Evolutionary conservation across 2,329 filamentous ascomycete genomes (phyloP), one percentile per base, ranked within the genome.

Genomic region (Botryotinia convoluta): DNA sequence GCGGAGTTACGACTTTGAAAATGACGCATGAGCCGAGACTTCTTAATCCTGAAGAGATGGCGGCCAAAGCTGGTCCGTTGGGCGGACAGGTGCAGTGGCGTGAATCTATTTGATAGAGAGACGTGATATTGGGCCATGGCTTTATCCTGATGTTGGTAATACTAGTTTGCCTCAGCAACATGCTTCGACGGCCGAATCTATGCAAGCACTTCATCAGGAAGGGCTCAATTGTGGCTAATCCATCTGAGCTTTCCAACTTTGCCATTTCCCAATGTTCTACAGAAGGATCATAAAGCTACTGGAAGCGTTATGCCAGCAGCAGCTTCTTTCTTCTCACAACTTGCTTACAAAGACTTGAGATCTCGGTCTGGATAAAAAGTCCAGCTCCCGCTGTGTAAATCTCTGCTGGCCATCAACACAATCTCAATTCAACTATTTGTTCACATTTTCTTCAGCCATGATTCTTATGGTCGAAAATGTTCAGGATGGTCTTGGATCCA

Each of bases 281-380:
- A 9, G 1, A 39, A 9, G 35, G 22, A n/a, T 6, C 5, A 39
- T 5, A 6, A 60, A 22, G 6, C 10, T 26, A 26, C 12, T 37
- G 18, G 10, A 37, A 12, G 32, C 4, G 1, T 26, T 1, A 14
- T 37, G 1, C 22, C 5, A 14, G 10, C 10, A 16, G 0, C 0
- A 14, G 2, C 32, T 1, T 1, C 3, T 8, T 26, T 8, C 22
- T 26, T 61, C 4, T 61, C 5, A 5, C 5, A n/a, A 7, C 48
- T 14, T 26, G 9, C 22, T 37, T 3, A 20, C 10, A 60, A 7
- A 26, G 10, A 3, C 20, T 26, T 12, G 20, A 60, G 32, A 26
- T 60, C 10, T 60, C 20, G 20, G 4, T 1, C 16, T 12, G 3
- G 5, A 59, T 6, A 32, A 22, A 12, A 3, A 37, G 32, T 37